Conservation (phyloP, 2,329 filamentous ascomycete genomes). For the Cyphellophora attinorum region DNA sequence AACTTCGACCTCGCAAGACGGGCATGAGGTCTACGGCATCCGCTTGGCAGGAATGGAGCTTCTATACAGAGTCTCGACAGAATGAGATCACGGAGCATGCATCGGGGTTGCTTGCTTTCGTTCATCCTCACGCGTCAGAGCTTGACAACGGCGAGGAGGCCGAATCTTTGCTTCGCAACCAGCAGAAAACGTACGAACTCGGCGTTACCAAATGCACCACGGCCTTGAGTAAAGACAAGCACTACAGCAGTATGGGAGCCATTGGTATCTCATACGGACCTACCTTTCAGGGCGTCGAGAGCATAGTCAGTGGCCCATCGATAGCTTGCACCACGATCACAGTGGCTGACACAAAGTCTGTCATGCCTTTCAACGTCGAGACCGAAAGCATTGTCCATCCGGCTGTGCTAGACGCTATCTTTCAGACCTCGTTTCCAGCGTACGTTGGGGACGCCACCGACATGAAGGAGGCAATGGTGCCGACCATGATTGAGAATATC, state of each 20-base stretch:
- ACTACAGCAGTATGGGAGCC: slow-evolving; percentile 19
- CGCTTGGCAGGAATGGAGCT: slow-evolving; percentile 3
- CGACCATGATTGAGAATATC: slow-evolving; percentile 7
- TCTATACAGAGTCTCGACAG: slow-evolving; percentile 3
- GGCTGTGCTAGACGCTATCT: slow-evolving; percentile 22
- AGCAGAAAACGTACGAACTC: slow-evolving; percentile 2
- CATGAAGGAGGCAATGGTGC: slow-evolving; percentile 7
- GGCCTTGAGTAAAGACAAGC: slow-evolving; percentile 13
- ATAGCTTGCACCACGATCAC: slow-evolving; percentile 16
- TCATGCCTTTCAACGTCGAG: slow-evolving; percentile 22
- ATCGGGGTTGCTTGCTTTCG: slow-evolving; percentile 3
- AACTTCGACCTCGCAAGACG: slow-evolving; percentile 6
- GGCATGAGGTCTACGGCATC: no score
- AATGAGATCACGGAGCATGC: slow-evolving; percentile 5
- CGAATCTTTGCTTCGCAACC: slow-evolving; percentile 1
- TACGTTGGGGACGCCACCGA: slow-evolving; percentile 7
- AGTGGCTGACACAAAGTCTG: slow-evolving; percentile 19
- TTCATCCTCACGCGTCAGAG: no score
- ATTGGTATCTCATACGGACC: slow-evolving; percentile 23
- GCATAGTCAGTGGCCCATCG: slow-evolving; percentile 9
- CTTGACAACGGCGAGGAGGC: slow-evolving; percentile 2
- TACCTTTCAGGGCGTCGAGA: slow-evolving; percentile 19
- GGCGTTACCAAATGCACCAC: slow-evolving; percentile 2
- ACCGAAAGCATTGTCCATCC: slow-evolving; percentile 23
- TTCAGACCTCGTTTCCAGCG: slow-evolving; percentile 21